These are phyloP conservation scores for Ceratocystis papillata DNA, from an alignment of 2,329 filamentous ascomycete genomes.

Conservation along the genomic window DNA sequence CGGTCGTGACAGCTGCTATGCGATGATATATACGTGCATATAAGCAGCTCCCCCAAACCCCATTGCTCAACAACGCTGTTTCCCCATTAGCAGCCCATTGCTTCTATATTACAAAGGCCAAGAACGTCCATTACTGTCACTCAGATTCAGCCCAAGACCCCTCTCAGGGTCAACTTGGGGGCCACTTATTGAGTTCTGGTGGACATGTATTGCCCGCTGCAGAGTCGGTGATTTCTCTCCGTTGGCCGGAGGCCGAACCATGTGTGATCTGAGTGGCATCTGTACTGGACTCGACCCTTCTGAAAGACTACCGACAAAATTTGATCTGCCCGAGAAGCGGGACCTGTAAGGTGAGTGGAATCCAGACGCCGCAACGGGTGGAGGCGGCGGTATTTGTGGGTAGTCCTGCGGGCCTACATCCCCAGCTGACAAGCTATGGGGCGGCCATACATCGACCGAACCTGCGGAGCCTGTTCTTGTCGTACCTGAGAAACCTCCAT, in stretches of 20 bases:
- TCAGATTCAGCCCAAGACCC: not conserved
- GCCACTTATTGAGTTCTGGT: slow-evolving; percentile 3
- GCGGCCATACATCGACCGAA: slow-evolving; percentile 16
- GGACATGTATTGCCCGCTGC: slow-evolving; percentile 4
- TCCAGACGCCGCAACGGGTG: not conserved
- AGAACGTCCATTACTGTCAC: not conserved
- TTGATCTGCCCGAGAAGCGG: slow-evolving; percentile 19
- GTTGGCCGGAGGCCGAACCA: not conserved
- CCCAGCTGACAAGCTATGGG: slow-evolving; percentile 12
- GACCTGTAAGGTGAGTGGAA: slow-evolving; percentile 18
- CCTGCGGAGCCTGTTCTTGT: not conserved
- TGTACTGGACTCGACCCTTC: slow-evolving; percentile 13
- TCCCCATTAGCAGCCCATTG: not conserved
- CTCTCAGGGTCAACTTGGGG: not conserved
- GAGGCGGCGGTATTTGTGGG: slow-evolving; percentile 3
- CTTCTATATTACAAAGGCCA: slow-evolving; percentile 5
- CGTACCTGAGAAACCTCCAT: not conserved
- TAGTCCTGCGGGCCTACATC: not conserved
- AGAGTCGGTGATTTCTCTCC: slow-evolving; percentile 12
- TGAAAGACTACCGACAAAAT: slow-evolving; percentile 14
- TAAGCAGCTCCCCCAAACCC: not conserved
- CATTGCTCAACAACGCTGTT: not conserved
- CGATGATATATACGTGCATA: not conserved
- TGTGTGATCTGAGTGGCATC: slow-evolving; percentile 3
- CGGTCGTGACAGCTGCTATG: not conserved